phyloP scores from a whole-genome alignment of 371 early-diverging fungal species.

The Mucor velutinosus region DNA sequence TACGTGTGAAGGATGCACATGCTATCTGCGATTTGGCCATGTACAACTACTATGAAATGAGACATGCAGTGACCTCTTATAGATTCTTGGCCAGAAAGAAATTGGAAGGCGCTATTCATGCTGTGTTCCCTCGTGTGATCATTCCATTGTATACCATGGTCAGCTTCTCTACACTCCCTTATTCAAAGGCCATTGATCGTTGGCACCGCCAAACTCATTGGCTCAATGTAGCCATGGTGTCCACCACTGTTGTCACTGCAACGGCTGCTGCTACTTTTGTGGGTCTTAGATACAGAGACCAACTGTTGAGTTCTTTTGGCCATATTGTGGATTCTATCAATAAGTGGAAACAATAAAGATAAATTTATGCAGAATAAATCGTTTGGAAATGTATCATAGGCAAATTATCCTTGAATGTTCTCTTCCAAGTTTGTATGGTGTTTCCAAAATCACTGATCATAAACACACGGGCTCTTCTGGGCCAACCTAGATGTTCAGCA shows the following conservation, averaged over 20 bases:
- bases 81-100: conserved; percentile 76
- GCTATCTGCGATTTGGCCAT: conserved; percentile 96
- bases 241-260: conserved; percentile 12
- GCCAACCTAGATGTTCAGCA: conserved; percentile 44
- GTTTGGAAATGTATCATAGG: conserved; percentile 52
- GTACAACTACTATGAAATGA: conserved; percentile 96
- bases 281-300: conserved; percentile 16
- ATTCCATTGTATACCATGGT: conserved; percentile 98
- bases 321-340: not conserved
- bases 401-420: conserved; percentile 40
- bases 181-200: conserved; percentile 70
- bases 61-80: conserved; percentile 75
- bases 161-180: conserved; percentile 87
- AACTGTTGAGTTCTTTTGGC: not conserved
- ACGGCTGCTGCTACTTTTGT: not conserved
- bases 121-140: conserved; percentile 67
- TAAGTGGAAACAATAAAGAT: not conserved
- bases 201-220: conserved; percentile 63
- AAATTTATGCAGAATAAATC: not conserved
- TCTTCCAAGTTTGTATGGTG: conserved; percentile 53
- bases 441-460: conserved; percentile 39
- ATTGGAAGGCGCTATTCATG: conserved; percentile 78
- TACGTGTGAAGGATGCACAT: conserved; percentile 78
- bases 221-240: conserved; percentile 36
- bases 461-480: conserved; percentile 52